phyloP scores from a whole-genome alignment of 1,284 basidiomycete species.

The Papiliotrema laurentii region DNA sequence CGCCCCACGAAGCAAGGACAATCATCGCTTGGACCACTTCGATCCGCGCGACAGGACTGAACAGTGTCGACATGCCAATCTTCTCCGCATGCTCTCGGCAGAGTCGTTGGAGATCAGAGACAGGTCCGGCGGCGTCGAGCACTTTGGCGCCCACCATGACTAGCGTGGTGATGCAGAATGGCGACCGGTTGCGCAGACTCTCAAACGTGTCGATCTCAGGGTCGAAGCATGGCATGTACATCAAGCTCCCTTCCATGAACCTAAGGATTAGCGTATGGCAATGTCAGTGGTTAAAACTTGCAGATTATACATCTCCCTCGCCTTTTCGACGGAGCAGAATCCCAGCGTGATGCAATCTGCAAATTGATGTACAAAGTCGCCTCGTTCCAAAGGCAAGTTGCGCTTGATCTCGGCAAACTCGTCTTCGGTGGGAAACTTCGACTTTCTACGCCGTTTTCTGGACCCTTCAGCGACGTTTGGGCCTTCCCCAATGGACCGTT shows the following conservation, averaged over 20 bases:
- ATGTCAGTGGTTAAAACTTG: conserved; percentile 45
- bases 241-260: conserved; percentile 70
- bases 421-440: neutral
- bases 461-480: neutral
- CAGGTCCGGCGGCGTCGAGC: conserved; percentile 63
- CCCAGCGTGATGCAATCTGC: conserved; percentile 48
- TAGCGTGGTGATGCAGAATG: conserved; percentile 58
- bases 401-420: conserved; percentile 11
- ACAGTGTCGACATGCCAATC: conserved; percentile 69
- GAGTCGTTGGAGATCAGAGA: conserved; percentile 37
- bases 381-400: conserved; percentile 23
- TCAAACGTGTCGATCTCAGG: conserved; percentile 70
- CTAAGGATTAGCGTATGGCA: conserved; percentile 5
- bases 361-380: conserved; percentile 26
- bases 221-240: conserved; percentile 81
- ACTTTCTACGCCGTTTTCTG: conserved; percentile 11
- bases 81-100: conserved; percentile 68
- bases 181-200: conserved; percentile 28
- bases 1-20: conserved; percentile 39
- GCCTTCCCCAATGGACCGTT: neutral
- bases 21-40: conserved; percentile 82
- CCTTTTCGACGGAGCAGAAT: conserved; percentile 68
- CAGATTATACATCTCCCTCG: conserved; percentile 65
- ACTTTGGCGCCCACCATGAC: conserved; percentile 81
- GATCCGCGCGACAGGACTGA: conserved; percentile 69